Conservation (phyloP, 2,329 filamentous ascomycete species). For the Ciborinia camelliae region DNA sequence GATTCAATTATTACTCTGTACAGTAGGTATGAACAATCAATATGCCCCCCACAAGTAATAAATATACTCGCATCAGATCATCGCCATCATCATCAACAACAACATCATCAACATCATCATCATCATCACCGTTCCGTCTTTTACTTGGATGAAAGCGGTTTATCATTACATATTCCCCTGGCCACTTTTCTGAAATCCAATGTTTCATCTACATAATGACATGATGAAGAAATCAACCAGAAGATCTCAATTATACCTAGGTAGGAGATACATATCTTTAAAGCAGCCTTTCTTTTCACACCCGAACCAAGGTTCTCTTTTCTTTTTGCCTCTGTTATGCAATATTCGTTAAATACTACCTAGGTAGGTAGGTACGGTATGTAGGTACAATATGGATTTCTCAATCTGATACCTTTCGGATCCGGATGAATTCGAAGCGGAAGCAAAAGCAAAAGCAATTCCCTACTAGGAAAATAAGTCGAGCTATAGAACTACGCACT, state of each 20-base stretch:
- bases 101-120: not conserved
- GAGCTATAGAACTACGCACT: too few species aligned
- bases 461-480: not conserved
- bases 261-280: not conserved
- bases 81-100: not conserved
- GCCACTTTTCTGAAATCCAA: not conserved
- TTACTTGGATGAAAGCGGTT: not conserved
- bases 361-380: too few species aligned
- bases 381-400: not conserved
- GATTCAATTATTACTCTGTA: too few species aligned
- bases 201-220: not conserved
- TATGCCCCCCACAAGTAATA: not conserved
- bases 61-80: slow-evolving; percentile 10
- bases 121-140: not conserved
- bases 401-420: not conserved
- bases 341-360: too few species aligned
- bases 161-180: not conserved
- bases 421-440: not conserved
- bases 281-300: not conserved
- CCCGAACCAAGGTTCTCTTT: not conserved
- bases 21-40: not conserved
- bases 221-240: not conserved
- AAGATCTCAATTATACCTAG: not conserved
- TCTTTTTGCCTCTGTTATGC: not conserved
- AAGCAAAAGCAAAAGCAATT: not conserved